phyloP scores from a whole-genome alignment of 768 basidiomycete species.

The Pisolithus albus region DNA sequence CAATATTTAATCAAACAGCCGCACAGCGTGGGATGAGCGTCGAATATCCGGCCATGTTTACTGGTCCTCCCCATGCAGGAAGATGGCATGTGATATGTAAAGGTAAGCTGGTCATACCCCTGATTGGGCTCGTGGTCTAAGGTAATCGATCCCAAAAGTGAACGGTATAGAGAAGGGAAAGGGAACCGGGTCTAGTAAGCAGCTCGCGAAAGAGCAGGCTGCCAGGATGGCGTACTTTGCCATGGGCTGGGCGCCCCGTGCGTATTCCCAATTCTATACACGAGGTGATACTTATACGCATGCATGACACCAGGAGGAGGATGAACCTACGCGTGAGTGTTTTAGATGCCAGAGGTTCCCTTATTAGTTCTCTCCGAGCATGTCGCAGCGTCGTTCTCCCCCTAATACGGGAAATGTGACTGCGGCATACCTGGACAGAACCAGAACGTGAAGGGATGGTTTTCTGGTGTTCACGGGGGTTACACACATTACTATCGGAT shows the following conservation, averaged over 20 bases:
- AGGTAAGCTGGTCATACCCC: conserved; percentile 39
- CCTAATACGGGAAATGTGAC: conserved; percentile 2
- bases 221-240: conserved; percentile 63
- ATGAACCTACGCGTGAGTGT: not conserved
- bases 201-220: conserved; percentile 72
- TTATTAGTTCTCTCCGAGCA: conserved; percentile 6
- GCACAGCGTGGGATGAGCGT: conserved; percentile 56
- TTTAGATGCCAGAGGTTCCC: not conserved
- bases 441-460: conserved; percentile 2
- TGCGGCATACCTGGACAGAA: conserved; percentile 7
- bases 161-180: conserved; percentile 63
- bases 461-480: no score
- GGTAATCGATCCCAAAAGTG: conserved; percentile 33
- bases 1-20: conserved; percentile 70
- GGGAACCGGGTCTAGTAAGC: conserved; percentile 63
- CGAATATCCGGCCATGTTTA: conserved; percentile 52
- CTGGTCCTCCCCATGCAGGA: conserved; percentile 62
- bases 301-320: not conserved
- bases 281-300: not conserved
- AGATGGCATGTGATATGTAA: conserved; percentile 62
- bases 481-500: no score
- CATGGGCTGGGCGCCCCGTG: conserved; percentile 65
- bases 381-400: conserved; percentile 4
- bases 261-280: conserved; percentile 7
- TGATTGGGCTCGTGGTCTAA: not conserved